phyloP scores from a whole-genome alignment of 768 basidiomycete species.

The Sarcomyxa edulis region DNA sequence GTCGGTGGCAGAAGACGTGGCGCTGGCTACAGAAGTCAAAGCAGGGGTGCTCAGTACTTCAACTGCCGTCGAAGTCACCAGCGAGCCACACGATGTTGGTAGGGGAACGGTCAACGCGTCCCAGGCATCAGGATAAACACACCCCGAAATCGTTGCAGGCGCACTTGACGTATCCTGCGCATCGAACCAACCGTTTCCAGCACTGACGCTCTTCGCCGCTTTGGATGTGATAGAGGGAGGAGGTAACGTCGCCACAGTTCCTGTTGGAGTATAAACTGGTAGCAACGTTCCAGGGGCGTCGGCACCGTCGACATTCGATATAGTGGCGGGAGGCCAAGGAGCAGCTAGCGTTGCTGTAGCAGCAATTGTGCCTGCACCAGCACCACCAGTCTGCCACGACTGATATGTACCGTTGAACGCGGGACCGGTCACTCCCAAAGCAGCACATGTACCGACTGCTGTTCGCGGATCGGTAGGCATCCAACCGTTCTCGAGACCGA shows the following conservation, averaged over 20 bases:
- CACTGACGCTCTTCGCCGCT: conserved; percentile 18
- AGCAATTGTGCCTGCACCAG: conserved; percentile 66
- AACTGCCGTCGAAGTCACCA: too few relatives aligned
- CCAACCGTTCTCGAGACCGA: conserved; percentile 88
- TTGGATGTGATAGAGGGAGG: conserved; percentile 42
- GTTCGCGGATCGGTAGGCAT: conserved; percentile 84
- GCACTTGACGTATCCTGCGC: conserved; percentile 56
- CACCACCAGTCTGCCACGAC: conserved; percentile 73
- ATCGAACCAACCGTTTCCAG: conserved; percentile 64
- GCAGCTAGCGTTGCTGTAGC: conserved; percentile 37
- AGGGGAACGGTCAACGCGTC: conserved; percentile 27
- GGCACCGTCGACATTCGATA: conserved; percentile 47
- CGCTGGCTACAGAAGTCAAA: too few relatives aligned
- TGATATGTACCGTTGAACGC: conserved; percentile 53
- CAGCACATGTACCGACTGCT: conserved; percentile 68
- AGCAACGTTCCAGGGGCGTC: conserved; percentile 38
- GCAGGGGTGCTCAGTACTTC: too few relatives aligned
- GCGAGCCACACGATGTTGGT: too few relatives aligned
- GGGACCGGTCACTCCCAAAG: conserved; percentile 27
- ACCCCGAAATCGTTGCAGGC: conserved; percentile 51
- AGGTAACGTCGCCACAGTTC: conserved; percentile 60
- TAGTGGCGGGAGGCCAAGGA: conserved; percentile 66
- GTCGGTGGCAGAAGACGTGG: too few relatives aligned
- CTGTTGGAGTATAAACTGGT: conserved; percentile 71
- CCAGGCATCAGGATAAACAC: conserved; percentile 49